Evolutionary conservation across 768 basidiomycete species (phyloP), one percentile per base, ranked within the genome.

Genomic region (Mycena haematopus): DNA sequence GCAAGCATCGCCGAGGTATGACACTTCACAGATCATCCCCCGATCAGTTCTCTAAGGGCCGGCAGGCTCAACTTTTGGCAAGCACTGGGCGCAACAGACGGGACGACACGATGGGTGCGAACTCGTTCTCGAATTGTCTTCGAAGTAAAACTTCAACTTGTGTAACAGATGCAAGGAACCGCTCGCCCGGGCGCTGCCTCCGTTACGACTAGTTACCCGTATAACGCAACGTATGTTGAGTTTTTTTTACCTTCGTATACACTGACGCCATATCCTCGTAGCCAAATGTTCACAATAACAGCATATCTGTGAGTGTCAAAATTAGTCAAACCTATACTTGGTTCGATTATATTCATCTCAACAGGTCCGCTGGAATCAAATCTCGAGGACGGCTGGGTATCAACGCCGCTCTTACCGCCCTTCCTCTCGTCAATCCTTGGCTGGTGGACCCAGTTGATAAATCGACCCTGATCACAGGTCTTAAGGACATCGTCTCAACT

Each of bases 381-480:
- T 81, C 80, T 14, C 76, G 79, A 14, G 80, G 79, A 8, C 75
- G 79, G 40, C 71, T 81, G 51, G 80, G 80, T 21, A 73, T 81
- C 62, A 71, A 75, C 56, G 72, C 74, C 0, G 72, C 68, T 5
- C 66, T 80, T 22, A 72, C 68, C 60, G 77, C 66, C 2, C 33
- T 65, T 52, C 72, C 75, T 3, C 63, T 80, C 49, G 71, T 73
- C 40, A 72, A 77, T 56, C 79, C 80, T 0, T 81, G 80, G 80
- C 72, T 81, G 47, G 71, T 71, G 3, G 75, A 81, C 60, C 70
- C 78, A 0, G 69, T 67, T 10, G 80, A 81, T 66, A 80, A 79
- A 68, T 56, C 67, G 6, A 68, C 74, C 1, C 67, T 81, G 21
- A 59, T 78, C 17, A 56, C 69, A 24, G 78, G 76, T 11, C 70